These are phyloP conservation scores for Globisporangium viniferum DNA, from an alignment of 352 stramenopile genomes.

Conservation along the genomic window DNA sequence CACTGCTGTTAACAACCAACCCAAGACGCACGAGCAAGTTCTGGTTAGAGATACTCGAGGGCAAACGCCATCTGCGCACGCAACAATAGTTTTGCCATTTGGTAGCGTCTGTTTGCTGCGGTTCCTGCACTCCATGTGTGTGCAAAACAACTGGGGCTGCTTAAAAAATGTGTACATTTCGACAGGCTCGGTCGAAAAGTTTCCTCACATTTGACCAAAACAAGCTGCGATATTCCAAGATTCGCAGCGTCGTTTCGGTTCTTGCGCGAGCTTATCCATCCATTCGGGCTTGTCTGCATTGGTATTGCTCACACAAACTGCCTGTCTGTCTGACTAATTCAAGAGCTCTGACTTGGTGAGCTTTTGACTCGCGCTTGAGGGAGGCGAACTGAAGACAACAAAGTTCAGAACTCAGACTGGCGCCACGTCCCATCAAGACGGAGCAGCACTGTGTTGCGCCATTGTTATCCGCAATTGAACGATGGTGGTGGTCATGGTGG, in stretches of 20 bases:
- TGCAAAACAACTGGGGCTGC: neutral
- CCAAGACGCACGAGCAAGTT: neutral
- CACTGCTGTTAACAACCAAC: neutral
- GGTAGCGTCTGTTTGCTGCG: neutral
- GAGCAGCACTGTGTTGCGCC: neutral
- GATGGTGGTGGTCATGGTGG: neutral
- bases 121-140: neutral
- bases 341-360: neutral
- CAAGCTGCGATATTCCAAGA: neutral
- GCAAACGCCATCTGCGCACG: neutral
- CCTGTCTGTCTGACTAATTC: neutral
- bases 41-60: too few species aligned
- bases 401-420: conserved; percentile 1
- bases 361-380: neutral
- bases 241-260: neutral
- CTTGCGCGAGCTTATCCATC: neutral
- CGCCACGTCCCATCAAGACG: neutral
- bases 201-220: neutral
- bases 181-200: neutral
- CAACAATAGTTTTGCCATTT: neutral
- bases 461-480: neutral
- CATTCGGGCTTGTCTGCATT: neutral
- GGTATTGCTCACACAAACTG: neutral
- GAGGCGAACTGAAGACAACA: neutral
- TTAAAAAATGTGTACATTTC: neutral